Evolutionary conservation across 192 early-diverging fungal genomes (phyloP), one percentile per base, ranked within the genome.

Genomic region (Phlyctochytrium planicorne): DNA sequence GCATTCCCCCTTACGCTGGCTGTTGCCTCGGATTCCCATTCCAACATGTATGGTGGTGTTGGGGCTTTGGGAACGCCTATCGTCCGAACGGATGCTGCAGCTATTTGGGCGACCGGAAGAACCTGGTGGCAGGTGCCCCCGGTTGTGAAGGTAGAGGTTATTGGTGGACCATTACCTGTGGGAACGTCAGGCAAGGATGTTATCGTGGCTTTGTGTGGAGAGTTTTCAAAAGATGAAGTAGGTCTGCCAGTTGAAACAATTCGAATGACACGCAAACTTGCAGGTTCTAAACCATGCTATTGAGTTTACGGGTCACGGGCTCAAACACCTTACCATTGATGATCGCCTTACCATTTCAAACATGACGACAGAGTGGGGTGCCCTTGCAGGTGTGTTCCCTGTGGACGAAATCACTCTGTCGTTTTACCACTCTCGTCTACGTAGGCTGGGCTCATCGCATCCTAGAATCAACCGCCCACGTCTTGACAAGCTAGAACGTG

Each of bases 331-430:
- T 62, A 80, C 84, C 0, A 82, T 98, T 12, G 94, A 95, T 70
- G 95, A 96, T 59, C 88, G 95, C 10, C 81, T 99, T 62, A 93
- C 97, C 52, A 94, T 99, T 66, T 88, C 95, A 69, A 99, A 99
- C 80, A 97, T 99, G 97, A 99, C 97, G 2, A 99, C 97, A 33
- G 97, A 99, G 76, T 99, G 97, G 97, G 97, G 97, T 73, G 94
- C 95, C 4, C 84, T 99, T 25, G 97, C 94, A 50, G 97, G 97
- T 35, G 85, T 99, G 4, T 99, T 99, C 75, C 91, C 93, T 1
- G 93, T 96, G 23, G 95, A 99, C 79, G 82, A 89, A 3, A 72
- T 81, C 1, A 91, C 92, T 0, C 77, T 90, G 20, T 82, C 87
- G 1, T 92, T 89, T 81, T 86, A 92, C 62, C 70, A 87, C 30